These are phyloP conservation scores for Alternaria panax DNA, from an alignment of 2,329 filamentous ascomycete genomes.

Conservation along the genomic window DNA sequence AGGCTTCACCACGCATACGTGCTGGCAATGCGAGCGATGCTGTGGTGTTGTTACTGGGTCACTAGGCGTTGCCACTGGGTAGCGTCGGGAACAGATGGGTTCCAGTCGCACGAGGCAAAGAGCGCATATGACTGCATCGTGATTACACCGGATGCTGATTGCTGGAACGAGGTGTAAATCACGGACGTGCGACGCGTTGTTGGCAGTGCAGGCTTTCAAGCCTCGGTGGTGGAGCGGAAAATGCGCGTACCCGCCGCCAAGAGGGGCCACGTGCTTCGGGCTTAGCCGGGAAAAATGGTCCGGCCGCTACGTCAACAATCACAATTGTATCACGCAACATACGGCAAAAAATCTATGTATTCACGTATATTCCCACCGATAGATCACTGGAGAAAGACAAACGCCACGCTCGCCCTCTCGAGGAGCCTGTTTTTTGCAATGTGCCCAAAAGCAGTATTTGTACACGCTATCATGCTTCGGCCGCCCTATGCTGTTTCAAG, in stretches of 20 bases:
- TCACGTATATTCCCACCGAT: not conserved
- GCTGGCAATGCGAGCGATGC: not conserved
- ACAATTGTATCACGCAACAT: not conserved
- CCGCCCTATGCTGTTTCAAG: slow-evolving; percentile 41
- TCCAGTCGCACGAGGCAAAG: not conserved
- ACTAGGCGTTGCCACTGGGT: not conserved
- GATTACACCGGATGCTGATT: not conserved
- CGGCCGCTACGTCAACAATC: not conserved
- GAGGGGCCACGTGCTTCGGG: slow-evolving; percentile 4
- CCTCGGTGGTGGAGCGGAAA: slow-evolving; percentile 1
- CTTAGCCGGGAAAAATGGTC: not conserved
- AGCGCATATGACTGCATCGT: not conserved
- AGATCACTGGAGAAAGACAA: not conserved
- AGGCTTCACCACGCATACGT: not conserved
- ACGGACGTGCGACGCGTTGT: not conserved
- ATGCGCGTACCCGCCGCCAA: slow-evolving; percentile 6
- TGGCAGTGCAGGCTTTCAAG: not conserved
- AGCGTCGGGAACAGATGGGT: not conserved
- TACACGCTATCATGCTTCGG: not conserved
- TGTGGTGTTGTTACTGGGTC: not conserved
- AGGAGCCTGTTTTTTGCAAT: not conserved
- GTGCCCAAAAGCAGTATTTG: not conserved
- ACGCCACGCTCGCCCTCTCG: not conserved
- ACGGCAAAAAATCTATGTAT: not conserved
- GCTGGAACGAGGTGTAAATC: not conserved